Conservation (phyloP, 2,329 filamentous ascomycete genomes). For the Neonectria coccinea region DNA sequence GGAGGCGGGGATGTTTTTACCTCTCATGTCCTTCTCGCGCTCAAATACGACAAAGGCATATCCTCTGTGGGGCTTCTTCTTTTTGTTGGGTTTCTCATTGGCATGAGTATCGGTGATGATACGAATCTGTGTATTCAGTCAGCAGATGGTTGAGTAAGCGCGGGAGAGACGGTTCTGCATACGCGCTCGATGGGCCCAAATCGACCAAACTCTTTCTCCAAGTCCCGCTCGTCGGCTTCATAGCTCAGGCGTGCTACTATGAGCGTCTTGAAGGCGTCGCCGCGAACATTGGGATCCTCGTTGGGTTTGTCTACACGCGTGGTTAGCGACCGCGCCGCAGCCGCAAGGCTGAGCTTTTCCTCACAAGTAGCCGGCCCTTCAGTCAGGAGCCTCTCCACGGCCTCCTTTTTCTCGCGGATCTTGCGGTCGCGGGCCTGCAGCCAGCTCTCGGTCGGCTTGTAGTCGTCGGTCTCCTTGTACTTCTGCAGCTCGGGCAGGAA, state of each 20-base stretch:
- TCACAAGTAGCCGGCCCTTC: constrained; percentile 75
- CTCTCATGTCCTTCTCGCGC: constrained; percentile 98
- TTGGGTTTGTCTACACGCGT: constrained; percentile 75
- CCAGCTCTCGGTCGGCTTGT: constrained; percentile 91
- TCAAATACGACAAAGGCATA: constrained; percentile 99
- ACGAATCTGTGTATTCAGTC: constrained; percentile 73
- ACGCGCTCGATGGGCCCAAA: constrained; percentile 95
- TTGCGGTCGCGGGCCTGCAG: constrained; percentile 86
- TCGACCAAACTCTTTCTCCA: constrained; percentile 92
- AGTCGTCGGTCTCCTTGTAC: constrained; percentile 82
- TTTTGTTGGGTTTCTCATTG: constrained; percentile 77
- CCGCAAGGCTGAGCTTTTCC: constrained; percentile 34
- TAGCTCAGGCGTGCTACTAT: constrained; percentile 93
- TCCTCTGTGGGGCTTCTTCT: constrained; percentile 84
- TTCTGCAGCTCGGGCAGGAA: constrained; percentile 80
- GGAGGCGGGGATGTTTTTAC: constrained; percentile 69
- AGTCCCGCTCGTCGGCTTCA: constrained; percentile 86
- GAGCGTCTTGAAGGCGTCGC: constrained; percentile 94
- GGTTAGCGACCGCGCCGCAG: constrained; percentile 30
- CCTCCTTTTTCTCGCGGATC: constrained; percentile 81
- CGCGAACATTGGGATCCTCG: constrained; percentile 88
- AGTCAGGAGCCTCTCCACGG: constrained; percentile 70
- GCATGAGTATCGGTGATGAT: constrained; percentile 83
- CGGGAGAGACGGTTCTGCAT: constrained; percentile 48
- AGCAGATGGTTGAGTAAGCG: constrained; percentile 19